Percentiles rank a stretch among this genome's conserved stretches.
Evolutionary conservation across 2,329 filamentous ascomycete genomes (phyloP).

Genomic region (Keithomyces neogunnii): DNA sequence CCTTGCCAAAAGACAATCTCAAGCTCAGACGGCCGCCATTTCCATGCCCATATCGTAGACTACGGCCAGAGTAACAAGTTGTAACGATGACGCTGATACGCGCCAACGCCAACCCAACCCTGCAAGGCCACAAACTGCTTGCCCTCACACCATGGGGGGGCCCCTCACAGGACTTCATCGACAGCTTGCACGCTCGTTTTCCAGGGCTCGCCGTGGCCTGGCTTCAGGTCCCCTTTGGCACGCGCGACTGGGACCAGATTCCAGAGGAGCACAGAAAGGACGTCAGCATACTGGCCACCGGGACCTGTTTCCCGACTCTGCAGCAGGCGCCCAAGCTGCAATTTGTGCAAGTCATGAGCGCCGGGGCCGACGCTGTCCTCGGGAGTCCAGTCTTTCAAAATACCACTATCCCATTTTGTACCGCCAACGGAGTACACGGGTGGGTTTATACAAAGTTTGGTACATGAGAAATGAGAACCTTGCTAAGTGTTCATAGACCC

Average conservation of each 20-base stretch:
- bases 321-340: slow-evolving; percentile 38
- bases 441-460: slow-evolving; percentile 17
- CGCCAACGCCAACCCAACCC: slow-evolving; percentile 22
- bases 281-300: slow-evolving; percentile 40
- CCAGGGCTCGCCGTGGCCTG: slow-evolving; percentile 32
- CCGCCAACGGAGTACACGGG: slow-evolving; percentile 51
- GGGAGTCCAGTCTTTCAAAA: slow-evolving; percentile 39
- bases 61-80: too few relatives aligned
- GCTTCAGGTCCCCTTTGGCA: slow-evolving; percentile 12
- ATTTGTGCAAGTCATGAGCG: slow-evolving; percentile 45
- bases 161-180: slow-evolving; percentile 23
- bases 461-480: accelerated
- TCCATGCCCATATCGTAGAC: neutral
- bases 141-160: slow-evolving; percentile 25
- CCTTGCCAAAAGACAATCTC: too few relatives aligned
- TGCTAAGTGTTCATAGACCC: slow-evolving; percentile 26
- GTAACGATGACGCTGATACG: neutral
- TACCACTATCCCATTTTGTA: slow-evolving; percentile 41
- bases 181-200: slow-evolving; percentile 28
- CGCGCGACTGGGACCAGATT: slow-evolving; percentile 21
- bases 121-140: slow-evolving; percentile 41
- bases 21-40: too few relatives aligned
- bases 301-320: slow-evolving; percentile 30
- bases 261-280: slow-evolving; percentile 34
- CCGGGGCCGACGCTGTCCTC: slow-evolving; percentile 43